Conservation (phyloP, 2,329 filamentous ascomycete species). For the Aspergillus alliaceus region DNA sequence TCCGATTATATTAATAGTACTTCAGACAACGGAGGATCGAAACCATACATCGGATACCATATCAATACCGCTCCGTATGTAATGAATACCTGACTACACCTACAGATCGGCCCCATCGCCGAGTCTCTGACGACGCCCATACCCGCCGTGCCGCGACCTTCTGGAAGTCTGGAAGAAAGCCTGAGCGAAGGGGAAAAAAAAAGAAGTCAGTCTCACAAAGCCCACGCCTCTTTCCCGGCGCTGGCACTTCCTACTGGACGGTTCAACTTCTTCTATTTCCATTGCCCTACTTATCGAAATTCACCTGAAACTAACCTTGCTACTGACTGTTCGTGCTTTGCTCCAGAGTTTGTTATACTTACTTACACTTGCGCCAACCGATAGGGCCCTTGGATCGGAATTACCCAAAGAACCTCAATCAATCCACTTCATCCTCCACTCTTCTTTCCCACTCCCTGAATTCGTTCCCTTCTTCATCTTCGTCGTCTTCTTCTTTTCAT, state of each 20-base stretch:
- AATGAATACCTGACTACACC: not conserved
- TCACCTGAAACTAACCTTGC: not conserved
- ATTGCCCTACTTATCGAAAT: not conserved
- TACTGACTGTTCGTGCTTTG: not conserved
- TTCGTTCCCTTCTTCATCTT: slow-evolving; percentile 5
- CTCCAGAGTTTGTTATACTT: slow-evolving; percentile 1
- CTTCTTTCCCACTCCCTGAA: slow-evolving; percentile 12
- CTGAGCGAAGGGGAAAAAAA: slow-evolving; percentile 7
- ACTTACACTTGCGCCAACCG: slow-evolving; percentile 1
- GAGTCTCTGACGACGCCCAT: slow-evolving; percentile 19
- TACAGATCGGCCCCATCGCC: slow-evolving; percentile 13
- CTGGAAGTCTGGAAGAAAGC: slow-evolving; percentile 23
- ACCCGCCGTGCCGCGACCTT: slow-evolving; percentile 22
- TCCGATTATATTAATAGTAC: too few species aligned
- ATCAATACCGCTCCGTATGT: not conserved
- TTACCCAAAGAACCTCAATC: slow-evolving; percentile 4
- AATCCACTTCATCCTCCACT: slow-evolving; percentile 10
- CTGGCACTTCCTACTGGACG: not conserved
- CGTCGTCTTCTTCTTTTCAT: slow-evolving; percentile 5
- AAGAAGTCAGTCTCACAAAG: not conserved
- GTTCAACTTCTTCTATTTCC: not conserved
- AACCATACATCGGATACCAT: not conserved
- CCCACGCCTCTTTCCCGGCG: not conserved
- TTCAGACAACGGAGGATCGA: not conserved
- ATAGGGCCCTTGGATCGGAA: slow-evolving; percentile 3